Base-by-base conservation (phyloP, 2,329 filamentous ascomycete genomes). In the Cryphonectria radicalis region DNA sequence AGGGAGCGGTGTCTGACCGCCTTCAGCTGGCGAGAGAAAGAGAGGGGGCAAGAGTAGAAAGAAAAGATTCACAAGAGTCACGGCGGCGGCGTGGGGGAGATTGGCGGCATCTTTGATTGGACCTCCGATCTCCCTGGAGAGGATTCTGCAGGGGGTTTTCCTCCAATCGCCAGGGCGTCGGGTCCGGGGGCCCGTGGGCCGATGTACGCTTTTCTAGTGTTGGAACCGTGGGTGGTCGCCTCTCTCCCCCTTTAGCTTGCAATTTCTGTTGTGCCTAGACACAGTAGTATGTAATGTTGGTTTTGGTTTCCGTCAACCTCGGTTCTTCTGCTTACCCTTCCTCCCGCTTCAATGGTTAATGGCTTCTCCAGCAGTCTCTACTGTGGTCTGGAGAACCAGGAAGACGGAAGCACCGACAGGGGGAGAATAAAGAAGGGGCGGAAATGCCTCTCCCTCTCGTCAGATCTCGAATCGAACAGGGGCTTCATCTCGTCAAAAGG, bases 1-100 rank as follows among this genome's bases (percentile, higher is more conserved):
- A 55, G 63, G 63, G 63, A 43, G 70, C 70, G 68, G 70, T 70
- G 63, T 60, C 63, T 67, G 67, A 69, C 67, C 67, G 67, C 67
- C 67, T 65, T 32, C 42, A 37, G 25, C 42, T 50, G 43, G 42
- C 22, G 7, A 5, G 46, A 50, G 46, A 50, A 17, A 22, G 19
- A 17, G 19, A 46, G 43, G 14, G 42, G 14, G 14, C 13, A 43
- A 43, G 32, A 32, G 32, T 32, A 43, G 42, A 43, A 43, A 42
- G 10, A 35, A 35, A 35, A 62, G 40, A 35, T 37, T 59, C 55
- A 19, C 59, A 11, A 62, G 35, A 40, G 59, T 59, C 55, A 19
- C 59, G 40, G 25, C 42, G 64, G 25, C 43, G 42, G 37, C 67
- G 60, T 69, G 42, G 43, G 43, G 59, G n/a, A 53, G 57, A 25